Conservation (phyloP, 495 filamentous ascomycete genomes). For the Trichoderma virens region DNA sequence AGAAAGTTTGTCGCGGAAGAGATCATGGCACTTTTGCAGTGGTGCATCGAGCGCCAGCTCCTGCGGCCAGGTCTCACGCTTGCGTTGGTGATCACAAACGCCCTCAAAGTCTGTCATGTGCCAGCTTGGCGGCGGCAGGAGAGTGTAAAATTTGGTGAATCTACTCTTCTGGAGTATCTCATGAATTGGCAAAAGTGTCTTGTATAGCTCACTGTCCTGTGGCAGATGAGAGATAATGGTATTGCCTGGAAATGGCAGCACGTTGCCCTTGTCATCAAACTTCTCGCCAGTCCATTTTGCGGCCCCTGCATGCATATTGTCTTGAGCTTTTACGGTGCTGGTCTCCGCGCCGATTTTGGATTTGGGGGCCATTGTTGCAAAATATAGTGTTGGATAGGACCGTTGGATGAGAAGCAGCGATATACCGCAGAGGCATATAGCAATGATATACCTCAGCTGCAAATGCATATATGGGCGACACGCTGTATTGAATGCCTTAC, state of each 20-base stretch:
- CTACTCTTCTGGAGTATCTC: slow-evolving; percentile 9
- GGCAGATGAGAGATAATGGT: slow-evolving; percentile 21
- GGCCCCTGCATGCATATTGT: too few relatives aligned
- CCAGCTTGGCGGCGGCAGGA: slow-evolving; percentile 20
- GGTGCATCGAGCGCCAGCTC: slow-evolving; percentile 13
- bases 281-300: slow-evolving; percentile 4
- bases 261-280: slow-evolving; percentile 17
- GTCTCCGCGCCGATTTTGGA: too few relatives aligned
- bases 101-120: slow-evolving; percentile 24
- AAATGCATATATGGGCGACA: too few relatives aligned
- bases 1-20: slow-evolving; percentile 11
- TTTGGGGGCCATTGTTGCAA: too few relatives aligned
- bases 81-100: slow-evolving; percentile 17
- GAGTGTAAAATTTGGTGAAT: slow-evolving; percentile 10
- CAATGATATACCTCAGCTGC: too few relatives aligned
- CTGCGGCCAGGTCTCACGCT: slow-evolving; percentile 16
- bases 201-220: slow-evolving; percentile 9
- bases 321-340: too few relatives aligned
- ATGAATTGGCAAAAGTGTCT: slow-evolving; percentile 14
- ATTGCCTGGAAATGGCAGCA: slow-evolving; percentile 21
- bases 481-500: too few relatives aligned
- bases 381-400: too few relatives aligned
- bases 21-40: slow-evolving; percentile 14
- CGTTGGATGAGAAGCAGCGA: too few relatives aligned
- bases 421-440: too few relatives aligned